Evolutionary conservation across 805 yeast genomes (phyloP), one percentile per base, ranked within the genome.

Genomic region (Wickerhamomyces bisporus): DNA sequence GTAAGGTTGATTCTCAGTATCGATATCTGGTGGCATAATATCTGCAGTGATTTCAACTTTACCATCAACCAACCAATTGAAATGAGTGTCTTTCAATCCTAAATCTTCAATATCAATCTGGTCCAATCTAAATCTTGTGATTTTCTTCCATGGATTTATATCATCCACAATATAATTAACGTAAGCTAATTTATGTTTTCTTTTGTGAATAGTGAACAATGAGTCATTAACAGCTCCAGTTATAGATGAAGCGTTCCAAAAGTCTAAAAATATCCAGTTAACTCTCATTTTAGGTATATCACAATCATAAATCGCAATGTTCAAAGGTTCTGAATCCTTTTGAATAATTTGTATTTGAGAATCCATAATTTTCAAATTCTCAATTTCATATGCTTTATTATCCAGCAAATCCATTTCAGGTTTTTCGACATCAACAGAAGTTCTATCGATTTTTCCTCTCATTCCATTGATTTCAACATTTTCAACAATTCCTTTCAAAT

Each of bases 401-500:
- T 53, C 45, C 32, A 65, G 60, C 52, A 61, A 53, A 16, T 56
- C 53, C 15, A 58, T 40, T 13, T 60, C 51, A 6, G 49, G 41
- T 2, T 53, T 44, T n/a, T 47, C 44, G 3, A 34, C 35, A n/a
- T 39, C 35, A 5, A 43, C 37, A 12, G 38, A 24, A 0, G 81
- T 69, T 40, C 93, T 67, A 52, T 86, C 95, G 17, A 86, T 79
- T 1, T 79, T 79, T 6, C 98, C 98, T 25, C 91, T 71, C 49
- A 91, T 68, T 0, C 98, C 98, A 45, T 73, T 77, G 20, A 89
- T 71, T 40, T 84, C 86, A 43, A 87, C 73, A 38, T 79, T 84
- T 40, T 87, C 80, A 20, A 93, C 68, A 15, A 91, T 75, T 2
- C 98, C 98, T 30, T 76, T 72, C 0, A 96, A 94, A 43, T 82